Conservation (phyloP, 139 green algal genomes). For the Mychonastes homosphaera region DNA sequence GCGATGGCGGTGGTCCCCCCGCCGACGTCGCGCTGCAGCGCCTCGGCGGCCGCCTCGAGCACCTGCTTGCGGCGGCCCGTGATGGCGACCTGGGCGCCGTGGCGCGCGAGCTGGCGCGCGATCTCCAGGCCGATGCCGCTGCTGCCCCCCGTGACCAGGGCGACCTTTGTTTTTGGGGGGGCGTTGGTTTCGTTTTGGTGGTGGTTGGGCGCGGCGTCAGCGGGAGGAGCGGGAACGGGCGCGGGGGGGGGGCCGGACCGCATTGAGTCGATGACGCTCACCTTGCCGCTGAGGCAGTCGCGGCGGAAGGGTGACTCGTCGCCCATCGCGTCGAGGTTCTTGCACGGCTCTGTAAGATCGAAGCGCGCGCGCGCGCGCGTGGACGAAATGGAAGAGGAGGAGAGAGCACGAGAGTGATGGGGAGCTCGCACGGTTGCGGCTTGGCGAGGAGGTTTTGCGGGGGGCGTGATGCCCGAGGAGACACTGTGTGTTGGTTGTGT, state of each 20-base stretch:
- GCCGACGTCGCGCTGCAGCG: conserved; percentile 28
- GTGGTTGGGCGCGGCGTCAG: too few relatives aligned
- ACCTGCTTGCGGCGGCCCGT: conserved; percentile 62
- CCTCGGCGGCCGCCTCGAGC: conserved; percentile 41
- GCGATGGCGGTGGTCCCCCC: conserved; percentile 48
- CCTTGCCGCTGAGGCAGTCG: not conserved
- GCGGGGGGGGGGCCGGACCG: not conserved
- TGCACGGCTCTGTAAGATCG: not conserved
- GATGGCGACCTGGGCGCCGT: conserved; percentile 67
- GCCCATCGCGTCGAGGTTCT: not conserved
- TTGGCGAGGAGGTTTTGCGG: not conserved
- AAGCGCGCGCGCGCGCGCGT: too few relatives aligned
- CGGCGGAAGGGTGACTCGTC: not conserved
- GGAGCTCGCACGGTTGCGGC: not conserved
- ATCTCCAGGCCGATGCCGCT: conserved; percentile 84
- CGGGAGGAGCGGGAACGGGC: not conserved
- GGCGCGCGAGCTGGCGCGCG: conserved; percentile 67
- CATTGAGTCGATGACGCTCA: not conserved
- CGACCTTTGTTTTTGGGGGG: conserved; percentile 50
- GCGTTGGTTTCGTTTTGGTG: too few relatives aligned
- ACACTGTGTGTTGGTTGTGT: too few relatives aligned
- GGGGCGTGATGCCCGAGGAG: not conserved
- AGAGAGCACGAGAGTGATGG: too few relatives aligned
- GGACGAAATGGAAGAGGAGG: too few relatives aligned
- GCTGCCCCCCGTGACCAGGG: conserved; percentile 68